Percentiles rank a stretch among this genome's conserved stretches.
Conservation (phyloP, 345 rosid genomes). For the Gossypium ekmanianum region DNA sequence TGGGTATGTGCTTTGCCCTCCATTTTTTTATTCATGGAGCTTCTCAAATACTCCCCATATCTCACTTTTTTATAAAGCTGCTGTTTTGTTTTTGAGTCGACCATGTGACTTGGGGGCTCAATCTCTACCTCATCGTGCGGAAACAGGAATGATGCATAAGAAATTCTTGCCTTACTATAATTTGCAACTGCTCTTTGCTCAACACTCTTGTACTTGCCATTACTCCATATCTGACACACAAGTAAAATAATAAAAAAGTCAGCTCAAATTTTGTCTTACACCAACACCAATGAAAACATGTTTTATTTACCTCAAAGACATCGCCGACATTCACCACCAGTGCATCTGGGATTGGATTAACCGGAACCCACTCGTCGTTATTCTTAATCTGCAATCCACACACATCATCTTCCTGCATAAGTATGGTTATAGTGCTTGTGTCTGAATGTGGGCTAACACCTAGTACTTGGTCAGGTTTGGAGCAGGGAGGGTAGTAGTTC, state of each 20-base stretch:
- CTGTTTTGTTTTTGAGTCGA: neutral
- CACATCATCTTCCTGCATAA: constrained; percentile 18
- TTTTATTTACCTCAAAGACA: constrained; percentile 21
- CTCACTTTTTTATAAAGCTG: constrained; percentile 19
- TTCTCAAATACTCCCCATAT: constrained; percentile 23
- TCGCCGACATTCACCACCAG: constrained; percentile 29
- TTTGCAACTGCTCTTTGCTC: constrained; percentile 28
- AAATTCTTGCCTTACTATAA: constrained; percentile 16
- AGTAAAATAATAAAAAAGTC: neutral
- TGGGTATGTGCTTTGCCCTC: constrained; percentile 21
- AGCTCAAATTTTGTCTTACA: neutral
- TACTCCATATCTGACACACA: constrained; percentile 24
- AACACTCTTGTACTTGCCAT: constrained; percentile 26
- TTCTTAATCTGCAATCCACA: constrained; percentile 28
- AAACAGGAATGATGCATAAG: constrained; percentile 22
- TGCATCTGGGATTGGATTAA: constrained; percentile 27
- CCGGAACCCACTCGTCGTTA: constrained; percentile 20
- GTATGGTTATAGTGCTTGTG: constrained; percentile 22
- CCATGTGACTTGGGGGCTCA: constrained; percentile 26
- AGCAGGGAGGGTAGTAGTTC: constrained; percentile 29
- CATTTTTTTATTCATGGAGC: constrained; percentile 20
- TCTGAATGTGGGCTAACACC: constrained; percentile 32
- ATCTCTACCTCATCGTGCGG: constrained; percentile 23
- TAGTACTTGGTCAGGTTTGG: constrained; percentile 22
- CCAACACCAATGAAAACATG: neutral